These are phyloP conservation scores for Domatiomyces globalis DNA, from an alignment of 2,329 filamentous ascomycete species.

Conservation along the genomic window DNA sequence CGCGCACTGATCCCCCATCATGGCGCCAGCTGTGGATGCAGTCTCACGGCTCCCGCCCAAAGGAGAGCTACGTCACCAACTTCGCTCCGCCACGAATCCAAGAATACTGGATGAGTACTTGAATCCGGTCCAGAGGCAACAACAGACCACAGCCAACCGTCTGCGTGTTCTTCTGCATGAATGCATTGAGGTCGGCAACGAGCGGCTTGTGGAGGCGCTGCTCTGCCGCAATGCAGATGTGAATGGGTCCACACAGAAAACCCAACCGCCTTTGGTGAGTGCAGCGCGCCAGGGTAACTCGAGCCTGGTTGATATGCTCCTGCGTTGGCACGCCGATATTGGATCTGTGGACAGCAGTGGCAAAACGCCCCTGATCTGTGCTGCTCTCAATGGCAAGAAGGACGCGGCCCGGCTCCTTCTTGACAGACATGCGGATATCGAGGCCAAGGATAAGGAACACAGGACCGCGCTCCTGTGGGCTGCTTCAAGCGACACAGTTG, in stretches of 20 bases:
- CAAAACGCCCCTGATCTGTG: not conserved
- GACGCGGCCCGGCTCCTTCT: slow-evolving; percentile 20
- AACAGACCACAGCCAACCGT: not conserved
- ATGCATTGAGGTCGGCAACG: not conserved
- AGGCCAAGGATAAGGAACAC: slow-evolving; percentile 15
- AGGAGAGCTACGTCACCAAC: not conserved
- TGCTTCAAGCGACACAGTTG: slow-evolving; percentile 4
- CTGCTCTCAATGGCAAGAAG: slow-evolving; percentile 2
- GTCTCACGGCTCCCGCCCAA: not conserved
- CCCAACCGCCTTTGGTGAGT: not conserved
- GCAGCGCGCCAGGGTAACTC: not conserved
- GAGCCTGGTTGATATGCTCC: not conserved
- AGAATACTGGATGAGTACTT: not conserved
- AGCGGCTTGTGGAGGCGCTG: not conserved
- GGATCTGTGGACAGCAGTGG: not conserved
- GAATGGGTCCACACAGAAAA: not conserved
- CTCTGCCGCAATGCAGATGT: not conserved
- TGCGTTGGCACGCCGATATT: not conserved
- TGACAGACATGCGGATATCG: slow-evolving; percentile 25
- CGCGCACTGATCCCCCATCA: not conserved
- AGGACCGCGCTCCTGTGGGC: slow-evolving; percentile 7
- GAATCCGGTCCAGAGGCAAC: not conserved
- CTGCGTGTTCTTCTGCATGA: not conserved
- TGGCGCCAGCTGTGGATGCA: not conserved
- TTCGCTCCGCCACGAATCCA: not conserved